Conservation (phyloP, 306 rosid species). For the Fagus sylvatica region DNA sequence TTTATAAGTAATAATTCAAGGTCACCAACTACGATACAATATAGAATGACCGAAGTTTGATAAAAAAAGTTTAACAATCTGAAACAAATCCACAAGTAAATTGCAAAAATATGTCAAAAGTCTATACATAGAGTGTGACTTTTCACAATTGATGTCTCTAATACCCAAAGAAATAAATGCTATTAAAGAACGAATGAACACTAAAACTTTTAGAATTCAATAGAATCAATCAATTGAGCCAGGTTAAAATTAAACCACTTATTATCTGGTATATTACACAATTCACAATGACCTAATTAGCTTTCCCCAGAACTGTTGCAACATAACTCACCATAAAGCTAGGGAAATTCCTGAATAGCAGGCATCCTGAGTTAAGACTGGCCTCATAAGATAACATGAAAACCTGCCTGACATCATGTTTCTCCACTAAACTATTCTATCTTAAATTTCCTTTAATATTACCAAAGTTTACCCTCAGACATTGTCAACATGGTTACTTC, state of each 20-base stretch:
- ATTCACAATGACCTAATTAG: background rate
- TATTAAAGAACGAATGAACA: background rate
- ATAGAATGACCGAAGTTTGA: background rate
- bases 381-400: background rate
- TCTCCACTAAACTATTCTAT: background rate
- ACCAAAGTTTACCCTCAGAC: background rate
- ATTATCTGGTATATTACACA: background rate
- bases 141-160: background rate
- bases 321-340: background rate
- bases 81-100: background rate
- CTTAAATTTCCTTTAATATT: background rate
- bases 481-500: background rate
- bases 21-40: background rate
- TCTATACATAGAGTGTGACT: background rate
- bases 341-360: constrained; percentile 2
- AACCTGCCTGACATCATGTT: background rate
- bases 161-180: background rate
- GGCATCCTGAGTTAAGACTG: constrained; percentile 1
- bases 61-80: too few relatives aligned
- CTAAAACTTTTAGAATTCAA: background rate
- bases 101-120: background rate
- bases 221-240: background rate
- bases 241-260: background rate
- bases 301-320: background rate
- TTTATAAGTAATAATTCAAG: background rate